Base-by-base conservation (phyloP, 2,329 filamentous ascomycete species). In the Trichoderma atrobrunneum region DNA sequence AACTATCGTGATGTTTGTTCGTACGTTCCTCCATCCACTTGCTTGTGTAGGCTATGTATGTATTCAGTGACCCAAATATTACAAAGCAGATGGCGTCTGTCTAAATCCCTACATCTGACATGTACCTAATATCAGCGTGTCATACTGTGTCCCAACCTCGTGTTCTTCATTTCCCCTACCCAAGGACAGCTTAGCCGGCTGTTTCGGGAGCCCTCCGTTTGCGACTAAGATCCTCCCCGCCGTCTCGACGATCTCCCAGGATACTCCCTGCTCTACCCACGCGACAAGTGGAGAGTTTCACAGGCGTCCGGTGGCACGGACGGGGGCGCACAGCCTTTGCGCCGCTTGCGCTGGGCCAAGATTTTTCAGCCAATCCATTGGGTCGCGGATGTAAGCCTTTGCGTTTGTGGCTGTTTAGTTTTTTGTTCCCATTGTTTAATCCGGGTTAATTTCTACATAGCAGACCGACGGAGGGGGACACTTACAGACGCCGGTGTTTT, bases 251-350 rank as follows among this genome's bases (percentile, higher is more conserved):
- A 72, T 73, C 72, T 59, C 36, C 72, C 63, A 43, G 72, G 72
- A 60, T 73, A 21, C 57, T 51, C 68, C 72, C 69, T 73, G 72
- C 51, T 70, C 59, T 34, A 67, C 64, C 72, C 72, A 73, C 72
- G 69, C 72, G 72, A 68, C n/a, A 39, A 59, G 72, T 73, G 72
- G 72, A 73, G 72, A 39, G 66, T 43, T 34, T 61, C 36, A 24
- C 26, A 39, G 36, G n/a, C 54, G 56, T 51, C 51, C 26, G 69
- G 65, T 65, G 39, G 62, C 70, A 60, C 56, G 24, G 48, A 61
- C 56, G 63, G 39, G 32, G 34, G 56, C 39, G 66, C 39, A 28
- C 57, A 51, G 39, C 56, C 66, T 54, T 36, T 62, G 21, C 39
- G 66, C 57, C 36, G 56, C 28, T 48, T 28, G 54, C 34, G 48